Conservation (phyloP, 495 filamentous ascomycete genomes). For the Hypoxylon cercidicola region DNA sequence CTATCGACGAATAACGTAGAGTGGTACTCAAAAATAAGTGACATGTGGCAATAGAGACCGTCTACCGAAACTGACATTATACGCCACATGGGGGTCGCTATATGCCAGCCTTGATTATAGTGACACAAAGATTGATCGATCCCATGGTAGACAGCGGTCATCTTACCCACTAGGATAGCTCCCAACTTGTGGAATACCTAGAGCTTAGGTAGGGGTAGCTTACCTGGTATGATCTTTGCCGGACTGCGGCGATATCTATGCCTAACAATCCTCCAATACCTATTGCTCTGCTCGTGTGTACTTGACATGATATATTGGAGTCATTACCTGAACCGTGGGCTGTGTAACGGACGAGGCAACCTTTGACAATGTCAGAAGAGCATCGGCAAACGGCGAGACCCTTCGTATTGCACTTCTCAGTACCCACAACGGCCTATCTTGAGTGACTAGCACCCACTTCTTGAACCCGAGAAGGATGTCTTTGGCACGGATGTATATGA, state of each 20-base stretch:
- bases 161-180: constrained; percentile 7
- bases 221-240: background rate
- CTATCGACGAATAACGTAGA: too few species aligned
- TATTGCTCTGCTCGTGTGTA: background rate
- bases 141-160: background rate
- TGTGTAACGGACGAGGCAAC: constrained; percentile 11
- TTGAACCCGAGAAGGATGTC: constrained; percentile 2
- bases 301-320: background rate
- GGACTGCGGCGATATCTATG: background rate
- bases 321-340: constrained; percentile 9
- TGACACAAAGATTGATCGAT: too few species aligned
- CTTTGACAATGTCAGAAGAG: constrained; percentile 11
- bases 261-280: background rate
- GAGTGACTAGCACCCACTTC: constrained; percentile 16
- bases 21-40: too few species aligned
- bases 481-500: constrained; percentile 26
- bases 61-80: too few species aligned
- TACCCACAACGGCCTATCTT: constrained; percentile 8
- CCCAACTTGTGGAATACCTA: background rate
- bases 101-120: too few species aligned
- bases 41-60: too few species aligned
- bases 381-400: constrained; percentile 16
- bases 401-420: constrained; percentile 7
- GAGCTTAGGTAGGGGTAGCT: background rate
- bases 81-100: too few species aligned